phyloP scores from a whole-genome alignment of 805 yeast species.

The Candida koratica region DNA sequence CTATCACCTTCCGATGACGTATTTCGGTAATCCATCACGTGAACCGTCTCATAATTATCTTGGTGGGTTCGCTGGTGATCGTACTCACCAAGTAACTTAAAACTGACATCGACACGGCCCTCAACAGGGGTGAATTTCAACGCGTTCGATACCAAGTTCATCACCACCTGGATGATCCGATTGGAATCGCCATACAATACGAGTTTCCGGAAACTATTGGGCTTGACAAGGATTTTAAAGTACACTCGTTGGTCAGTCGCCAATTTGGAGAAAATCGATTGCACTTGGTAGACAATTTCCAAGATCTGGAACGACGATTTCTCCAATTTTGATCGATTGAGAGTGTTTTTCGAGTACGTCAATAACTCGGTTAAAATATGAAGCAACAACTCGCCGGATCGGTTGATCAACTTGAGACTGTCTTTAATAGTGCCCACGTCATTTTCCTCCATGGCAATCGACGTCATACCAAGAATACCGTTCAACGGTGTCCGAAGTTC shows the following conservation, averaged over 20 bases:
- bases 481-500: slow-evolving; percentile 94
- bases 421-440: slow-evolving; percentile 66
- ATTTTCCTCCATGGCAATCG: slow-evolving; percentile 85
- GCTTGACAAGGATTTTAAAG: slow-evolving; percentile 58
- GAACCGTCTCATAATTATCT: slow-evolving; percentile 44
- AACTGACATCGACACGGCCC: slow-evolving; percentile 68
- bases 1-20: slow-evolving; percentile 5
- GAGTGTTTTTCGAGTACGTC: slow-evolving; percentile 88
- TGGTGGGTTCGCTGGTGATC: slow-evolving; percentile 48
- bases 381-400: slow-evolving; percentile 85
- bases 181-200: slow-evolving; percentile 84
- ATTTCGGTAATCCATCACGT: slow-evolving; percentile 25
- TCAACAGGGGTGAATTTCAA: slow-evolving; percentile 89
- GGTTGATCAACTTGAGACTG: slow-evolving; percentile 74
- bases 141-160: slow-evolving; percentile 88
- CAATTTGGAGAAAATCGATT: slow-evolving; percentile 77
- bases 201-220: slow-evolving; percentile 57
- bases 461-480: slow-evolving; percentile 94
- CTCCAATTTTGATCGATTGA: slow-evolving; percentile 79
- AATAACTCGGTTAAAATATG: slow-evolving; percentile 87
- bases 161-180: slow-evolving; percentile 83
- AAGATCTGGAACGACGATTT: slow-evolving; percentile 72
- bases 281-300: slow-evolving; percentile 81
- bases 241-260: slow-evolving; percentile 75
- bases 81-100: slow-evolving; percentile 66